Conservation (phyloP, 164 flowering plant species). For the Aristolochia californica region DNA sequence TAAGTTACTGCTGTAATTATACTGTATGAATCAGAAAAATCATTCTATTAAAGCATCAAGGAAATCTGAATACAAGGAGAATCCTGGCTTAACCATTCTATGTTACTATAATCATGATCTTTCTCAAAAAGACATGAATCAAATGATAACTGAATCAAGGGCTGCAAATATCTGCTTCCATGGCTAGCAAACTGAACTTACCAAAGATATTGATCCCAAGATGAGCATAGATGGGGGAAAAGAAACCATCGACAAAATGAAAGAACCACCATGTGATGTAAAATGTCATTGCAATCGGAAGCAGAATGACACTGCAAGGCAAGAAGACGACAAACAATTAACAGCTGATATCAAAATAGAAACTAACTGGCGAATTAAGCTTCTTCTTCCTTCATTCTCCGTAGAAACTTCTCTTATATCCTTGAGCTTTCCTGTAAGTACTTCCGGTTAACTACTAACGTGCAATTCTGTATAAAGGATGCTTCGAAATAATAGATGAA, state of each 20-base stretch:
- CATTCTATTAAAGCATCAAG: no score
- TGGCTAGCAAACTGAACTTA: slow-evolving; percentile 12
- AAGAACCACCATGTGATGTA: slow-evolving; percentile 74
- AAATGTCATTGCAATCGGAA: slow-evolving; percentile 69
- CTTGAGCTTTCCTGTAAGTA: no score
- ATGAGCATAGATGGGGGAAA: slow-evolving; percentile 54
- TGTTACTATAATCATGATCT: neutral
- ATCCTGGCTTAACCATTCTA: neutral
- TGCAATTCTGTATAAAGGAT: no score
- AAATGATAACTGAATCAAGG: neutral
- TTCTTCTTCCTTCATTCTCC: no score
- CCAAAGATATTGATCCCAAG: slow-evolving; percentile 65
- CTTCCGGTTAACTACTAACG: no score
- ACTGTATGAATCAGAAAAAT: no score
- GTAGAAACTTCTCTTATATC: no score
- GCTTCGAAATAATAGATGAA: no score
- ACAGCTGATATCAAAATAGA: no score
- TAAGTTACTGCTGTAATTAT: neutral
- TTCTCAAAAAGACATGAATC: neutral
- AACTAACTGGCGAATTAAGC: no score
- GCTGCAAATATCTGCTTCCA: neutral
- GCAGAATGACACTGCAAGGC: slow-evolving; percentile 66
- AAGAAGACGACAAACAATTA: neutral
- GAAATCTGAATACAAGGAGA: neutral
- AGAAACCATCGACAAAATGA: slow-evolving; percentile 73